Percentiles rank a stretch among this genome's conserved stretches.
Conservation (phyloP, 768 basidiomycete species). For the Coprinellus aureogranulatus region DNA sequence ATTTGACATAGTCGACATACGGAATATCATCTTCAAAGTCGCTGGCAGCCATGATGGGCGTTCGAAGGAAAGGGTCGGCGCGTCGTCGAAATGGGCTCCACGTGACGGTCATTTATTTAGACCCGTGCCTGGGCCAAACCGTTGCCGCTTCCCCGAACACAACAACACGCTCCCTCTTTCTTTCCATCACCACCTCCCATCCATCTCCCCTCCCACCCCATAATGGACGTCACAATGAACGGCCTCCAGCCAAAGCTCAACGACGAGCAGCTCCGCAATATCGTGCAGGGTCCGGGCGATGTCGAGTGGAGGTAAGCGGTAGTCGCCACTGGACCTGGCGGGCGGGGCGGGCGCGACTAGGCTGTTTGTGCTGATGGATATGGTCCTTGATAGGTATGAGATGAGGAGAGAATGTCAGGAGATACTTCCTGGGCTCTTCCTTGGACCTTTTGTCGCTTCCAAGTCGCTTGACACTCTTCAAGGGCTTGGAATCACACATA, state of each 20-base stretch:
- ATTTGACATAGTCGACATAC: slow-evolving; percentile 31
- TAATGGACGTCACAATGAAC: slow-evolving; percentile 4
- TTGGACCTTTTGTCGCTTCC: slow-evolving; percentile 87
- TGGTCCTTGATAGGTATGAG: slow-evolving; percentile 65
- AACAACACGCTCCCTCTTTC: background rate
- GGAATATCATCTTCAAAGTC: slow-evolving; percentile 62
- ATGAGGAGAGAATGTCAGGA: slow-evolving; percentile 96
- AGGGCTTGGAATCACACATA: slow-evolving; percentile 73
- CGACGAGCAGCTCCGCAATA: slow-evolving; percentile 48
- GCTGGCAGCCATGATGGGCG: slow-evolving; percentile 19
- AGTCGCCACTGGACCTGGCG: no score
- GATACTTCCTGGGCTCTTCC: slow-evolving; percentile 75
- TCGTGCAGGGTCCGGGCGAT: slow-evolving; percentile 78
- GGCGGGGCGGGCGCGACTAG: slow-evolving; percentile 2
- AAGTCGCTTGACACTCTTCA: slow-evolving; percentile 73
- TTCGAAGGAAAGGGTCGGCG: background rate
- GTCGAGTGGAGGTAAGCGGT: slow-evolving; percentile 90
- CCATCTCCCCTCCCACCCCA: background rate
- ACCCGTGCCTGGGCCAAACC: background rate
- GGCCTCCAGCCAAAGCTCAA: slow-evolving; percentile 18
- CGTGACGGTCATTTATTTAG: slow-evolving; percentile 9
- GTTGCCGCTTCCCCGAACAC: background rate
- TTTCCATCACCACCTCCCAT: background rate
- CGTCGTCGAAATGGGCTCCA: background rate
- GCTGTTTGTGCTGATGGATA: no score